Evolutionary conservation across 148 eudicot species (phyloP).

Genomic region (Talinum fruticosum): DNA sequence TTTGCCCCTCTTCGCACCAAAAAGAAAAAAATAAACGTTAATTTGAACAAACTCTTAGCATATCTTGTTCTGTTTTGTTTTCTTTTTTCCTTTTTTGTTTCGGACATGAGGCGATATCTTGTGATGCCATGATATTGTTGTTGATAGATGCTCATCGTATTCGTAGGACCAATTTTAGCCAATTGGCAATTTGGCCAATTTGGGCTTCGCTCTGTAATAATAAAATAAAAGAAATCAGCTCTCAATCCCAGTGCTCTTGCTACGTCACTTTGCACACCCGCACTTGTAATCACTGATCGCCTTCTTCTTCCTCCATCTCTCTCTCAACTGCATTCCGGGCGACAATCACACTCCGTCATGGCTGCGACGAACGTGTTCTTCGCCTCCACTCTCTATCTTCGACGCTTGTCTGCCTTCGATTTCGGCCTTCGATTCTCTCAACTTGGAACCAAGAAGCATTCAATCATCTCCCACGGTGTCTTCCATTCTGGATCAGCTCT

Average conservation of each 20-base stretch:
- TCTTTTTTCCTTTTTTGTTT: too few relatives aligned
- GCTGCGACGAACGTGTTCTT: conserved; percentile 22
- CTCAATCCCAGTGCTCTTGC: neutral
- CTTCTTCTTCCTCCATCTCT: neutral
- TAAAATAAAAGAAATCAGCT: neutral
- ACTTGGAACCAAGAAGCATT: neutral
- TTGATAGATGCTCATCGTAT: neutral
- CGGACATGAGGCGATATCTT: neutral
- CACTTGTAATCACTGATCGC: neutral
- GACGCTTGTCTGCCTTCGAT: conserved; percentile 18
- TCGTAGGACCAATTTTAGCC: neutral
- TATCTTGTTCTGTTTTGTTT: too few relatives aligned
- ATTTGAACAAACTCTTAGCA: too few relatives aligned
- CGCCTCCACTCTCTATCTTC: conserved; percentile 25
- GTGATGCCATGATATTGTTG: neutral
- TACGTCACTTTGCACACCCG: conserved; percentile 2
- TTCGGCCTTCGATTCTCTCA: conserved; percentile 15
- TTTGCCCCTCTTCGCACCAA: too few relatives aligned
- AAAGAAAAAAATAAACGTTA: too few relatives aligned
- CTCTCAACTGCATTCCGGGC: too few relatives aligned
- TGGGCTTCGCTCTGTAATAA: too few relatives aligned
- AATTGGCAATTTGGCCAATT: neutral
- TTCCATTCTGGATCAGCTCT: conserved; percentile 14
- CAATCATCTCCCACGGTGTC: conserved; percentile 17
- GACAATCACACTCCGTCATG: conserved; percentile 3